phyloP scores from a whole-genome alignment of 108 stramenopile genomes.

The Nannochloropsis gaditana region DNA sequence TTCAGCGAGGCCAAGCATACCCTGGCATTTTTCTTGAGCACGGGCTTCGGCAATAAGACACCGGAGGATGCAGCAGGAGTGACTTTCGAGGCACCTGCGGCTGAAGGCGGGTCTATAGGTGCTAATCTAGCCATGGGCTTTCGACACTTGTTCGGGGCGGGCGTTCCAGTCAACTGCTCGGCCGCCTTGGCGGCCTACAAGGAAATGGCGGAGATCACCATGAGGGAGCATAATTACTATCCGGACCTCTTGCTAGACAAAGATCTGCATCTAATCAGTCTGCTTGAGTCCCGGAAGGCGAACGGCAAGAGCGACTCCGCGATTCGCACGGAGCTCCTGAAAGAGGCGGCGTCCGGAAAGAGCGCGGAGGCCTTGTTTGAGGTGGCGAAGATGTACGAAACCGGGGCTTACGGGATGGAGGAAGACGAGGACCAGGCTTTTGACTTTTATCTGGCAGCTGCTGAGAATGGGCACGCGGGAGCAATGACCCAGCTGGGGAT shows the following conservation, averaged over 20 bases:
- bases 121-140: not conserved
- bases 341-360: not conserved
- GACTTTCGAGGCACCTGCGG: conserved; percentile 15
- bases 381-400: not conserved
- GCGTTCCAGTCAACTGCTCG: not conserved
- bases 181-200: not conserved
- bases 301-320: not conserved
- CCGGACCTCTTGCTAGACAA: not conserved
- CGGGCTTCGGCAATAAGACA: conserved; percentile 5
- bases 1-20: conserved; percentile 2
- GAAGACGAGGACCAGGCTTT: not conserved
- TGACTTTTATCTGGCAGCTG: conserved; percentile 4
- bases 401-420: not conserved
- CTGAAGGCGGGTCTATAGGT: not conserved
- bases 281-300: not conserved
- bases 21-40: not conserved
- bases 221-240: not conserved
- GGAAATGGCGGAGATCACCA: not conserved
- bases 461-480: not conserved
- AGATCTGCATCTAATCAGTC: not conserved
- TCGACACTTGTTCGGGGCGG: not conserved
- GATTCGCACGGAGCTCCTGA: not conserved
- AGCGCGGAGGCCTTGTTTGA: conserved; percentile 17
- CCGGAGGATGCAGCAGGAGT: not conserved
- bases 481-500: not conserved